Conservation (phyloP, 2,329 filamentous ascomycete genomes). For the Fusarium neocosmosporiellum region DNA sequence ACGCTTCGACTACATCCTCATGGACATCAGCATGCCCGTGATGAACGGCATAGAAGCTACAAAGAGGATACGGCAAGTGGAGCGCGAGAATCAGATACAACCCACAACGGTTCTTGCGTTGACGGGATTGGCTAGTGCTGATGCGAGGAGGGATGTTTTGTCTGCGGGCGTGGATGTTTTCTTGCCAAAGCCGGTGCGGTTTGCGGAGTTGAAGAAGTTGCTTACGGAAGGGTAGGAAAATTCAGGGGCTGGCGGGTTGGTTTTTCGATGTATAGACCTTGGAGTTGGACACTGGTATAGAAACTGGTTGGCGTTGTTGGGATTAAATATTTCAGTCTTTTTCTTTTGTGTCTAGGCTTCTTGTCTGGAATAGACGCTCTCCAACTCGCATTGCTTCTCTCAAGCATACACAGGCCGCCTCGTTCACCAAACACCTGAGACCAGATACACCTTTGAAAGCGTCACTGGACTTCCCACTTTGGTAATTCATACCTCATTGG, state of each 20-base stretch:
- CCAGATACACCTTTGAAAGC: not conserved
- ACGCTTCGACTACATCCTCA: conserved; percentile 51
- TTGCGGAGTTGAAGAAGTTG: conserved; percentile 55
- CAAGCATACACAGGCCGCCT: not conserved
- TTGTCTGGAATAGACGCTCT: not conserved
- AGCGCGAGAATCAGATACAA: conserved; percentile 53
- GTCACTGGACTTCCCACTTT: not conserved
- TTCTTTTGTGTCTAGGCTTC: not conserved
- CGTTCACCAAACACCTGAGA: not conserved
- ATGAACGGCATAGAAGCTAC: conserved; percentile 64
- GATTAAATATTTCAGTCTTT: not conserved
- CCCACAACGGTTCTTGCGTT: conserved; percentile 62
- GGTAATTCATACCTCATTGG: not conserved
- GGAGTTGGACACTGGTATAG: not conserved
- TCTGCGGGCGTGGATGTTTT: conserved; percentile 62
- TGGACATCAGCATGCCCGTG: conserved; percentile 68
- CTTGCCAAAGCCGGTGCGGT: conserved; percentile 61
- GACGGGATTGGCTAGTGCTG: conserved; percentile 62
- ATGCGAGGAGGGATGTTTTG: conserved; percentile 61
- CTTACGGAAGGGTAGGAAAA: conserved; percentile 4
- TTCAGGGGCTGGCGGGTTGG: not conserved
- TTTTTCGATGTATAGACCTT: not conserved
- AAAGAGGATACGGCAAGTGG: conserved; percentile 59
- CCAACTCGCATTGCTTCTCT: not conserved
- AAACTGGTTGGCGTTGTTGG: not conserved